Conservation (phyloP, 164 flowering plant species). For the Platanus orientalis region DNA sequence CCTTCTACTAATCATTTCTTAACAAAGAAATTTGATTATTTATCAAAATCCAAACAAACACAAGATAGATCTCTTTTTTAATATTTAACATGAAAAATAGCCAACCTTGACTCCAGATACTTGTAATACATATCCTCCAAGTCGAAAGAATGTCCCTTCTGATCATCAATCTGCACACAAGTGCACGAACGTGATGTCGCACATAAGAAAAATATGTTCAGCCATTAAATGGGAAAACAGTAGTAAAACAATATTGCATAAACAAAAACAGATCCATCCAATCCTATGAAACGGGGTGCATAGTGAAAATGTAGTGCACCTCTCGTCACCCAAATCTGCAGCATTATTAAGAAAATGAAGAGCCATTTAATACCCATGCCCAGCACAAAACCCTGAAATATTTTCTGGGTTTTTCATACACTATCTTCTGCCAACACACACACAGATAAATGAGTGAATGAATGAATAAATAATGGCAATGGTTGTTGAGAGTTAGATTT, state of each 20-base stretch:
- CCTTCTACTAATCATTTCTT: neutral
- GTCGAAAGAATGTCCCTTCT: constrained; percentile 14
- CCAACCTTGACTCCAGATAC: constrained; percentile 21
- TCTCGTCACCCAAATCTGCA: too few species aligned
- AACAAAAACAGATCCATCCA: neutral
- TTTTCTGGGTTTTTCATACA: too few species aligned
- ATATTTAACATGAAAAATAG: too few species aligned
- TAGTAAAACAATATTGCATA: neutral
- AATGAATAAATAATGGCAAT: too few species aligned
- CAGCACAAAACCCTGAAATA: too few species aligned
- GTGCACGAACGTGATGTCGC: neutral
- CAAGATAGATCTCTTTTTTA: neutral
- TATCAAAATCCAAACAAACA: neutral
- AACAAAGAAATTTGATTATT: neutral
- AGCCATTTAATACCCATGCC: too few species aligned
- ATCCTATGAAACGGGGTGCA: too few species aligned
- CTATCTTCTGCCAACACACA: too few species aligned
- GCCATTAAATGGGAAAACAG: neutral
- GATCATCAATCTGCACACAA: constrained; percentile 22
- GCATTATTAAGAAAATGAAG: neutral
- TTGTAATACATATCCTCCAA: constrained; percentile 21
- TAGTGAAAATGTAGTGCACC: too few species aligned
- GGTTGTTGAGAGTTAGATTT: too few species aligned
- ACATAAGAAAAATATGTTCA: neutral
- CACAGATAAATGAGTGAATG: too few species aligned